Evolutionary conservation across 768 basidiomycete species (phyloP), one percentile per base, ranked within the genome.

Genomic region (Suillus variegatus): DNA sequence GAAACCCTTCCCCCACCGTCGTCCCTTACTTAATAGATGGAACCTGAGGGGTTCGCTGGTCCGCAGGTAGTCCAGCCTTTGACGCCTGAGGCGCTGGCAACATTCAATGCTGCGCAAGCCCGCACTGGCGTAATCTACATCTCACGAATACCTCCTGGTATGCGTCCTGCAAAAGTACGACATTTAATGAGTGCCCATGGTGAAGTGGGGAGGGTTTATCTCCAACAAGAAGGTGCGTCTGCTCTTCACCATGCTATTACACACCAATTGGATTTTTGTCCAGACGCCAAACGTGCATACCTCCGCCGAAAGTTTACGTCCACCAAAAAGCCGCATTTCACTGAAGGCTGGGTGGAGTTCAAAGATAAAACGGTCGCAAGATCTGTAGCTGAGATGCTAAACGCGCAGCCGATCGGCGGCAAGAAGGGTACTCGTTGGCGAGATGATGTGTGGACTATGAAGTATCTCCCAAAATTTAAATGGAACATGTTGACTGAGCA

Each of bases 391-490:
- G 93, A 88, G 64, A 94, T 99, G 94, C 81, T 99, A 68, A 99
- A 99, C 74, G 97, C 96, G 2, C 90, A 95, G 72, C 86, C 94
- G 1, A 95, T 99, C 66, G 97, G 97, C 36, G 95, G 94, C 2
- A 96, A 94, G 81, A 95, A 94, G 75, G 90, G 91, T 6, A 85
- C 88, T 3, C 83, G 94, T 65, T 98, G 94, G 93, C 83, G 94
- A 74, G 97, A 99, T 73, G 97, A 99, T 69, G 89, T 99, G 9
- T 99, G 97, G 97, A 98, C 97, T 64, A 97, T 99, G 95, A 97
- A 97, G 75, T 99, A 99, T 76, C 81, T 99, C 65, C 96, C 96
- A 10, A 92, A 88, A 72, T 99, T 99, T 84, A 97, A 96, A 72
- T 99, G 97, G 97, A 89, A 92, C 77, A 97, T 97, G 97, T 82